These are phyloP conservation scores for Secale cereale DNA, from an alignment of 176 grass and related monocot species.

Conservation along the genomic window DNA sequence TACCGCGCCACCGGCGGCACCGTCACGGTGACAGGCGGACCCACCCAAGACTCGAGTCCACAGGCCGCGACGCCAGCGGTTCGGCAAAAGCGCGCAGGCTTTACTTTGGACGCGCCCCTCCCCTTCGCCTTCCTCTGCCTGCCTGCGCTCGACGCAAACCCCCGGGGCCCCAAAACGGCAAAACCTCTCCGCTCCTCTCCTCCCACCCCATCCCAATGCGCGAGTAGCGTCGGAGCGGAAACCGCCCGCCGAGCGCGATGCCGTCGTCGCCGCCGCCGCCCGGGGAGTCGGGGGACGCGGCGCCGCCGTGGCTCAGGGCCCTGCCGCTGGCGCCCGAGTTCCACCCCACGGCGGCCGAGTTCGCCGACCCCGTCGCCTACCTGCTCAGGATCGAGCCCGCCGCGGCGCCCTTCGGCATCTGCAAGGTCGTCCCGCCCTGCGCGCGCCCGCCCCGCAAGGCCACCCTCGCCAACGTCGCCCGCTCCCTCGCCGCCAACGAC, in stretches of 20 bases:
- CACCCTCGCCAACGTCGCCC: constrained; percentile 69
- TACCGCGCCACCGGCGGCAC: not conserved
- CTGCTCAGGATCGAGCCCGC: constrained; percentile 73
- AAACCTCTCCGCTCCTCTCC: constrained; percentile 7
- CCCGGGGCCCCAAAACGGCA: not conserved
- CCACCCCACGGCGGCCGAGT: constrained; percentile 71
- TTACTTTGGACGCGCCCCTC: not conserved
- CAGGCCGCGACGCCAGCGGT: constrained; percentile 1
- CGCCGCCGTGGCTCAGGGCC: constrained; percentile 67
- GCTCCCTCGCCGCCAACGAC: constrained; percentile 63
- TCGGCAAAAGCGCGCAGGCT: not conserved
- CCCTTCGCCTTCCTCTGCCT: not conserved
- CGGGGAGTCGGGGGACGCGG: constrained; percentile 6
- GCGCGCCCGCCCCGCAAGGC: constrained; percentile 58
- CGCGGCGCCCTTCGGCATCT: constrained; percentile 71
- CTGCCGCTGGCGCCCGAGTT: constrained; percentile 88
- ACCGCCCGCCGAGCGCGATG: not conserved
- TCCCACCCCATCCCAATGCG: constrained; percentile 21
- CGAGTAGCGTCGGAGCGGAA: not conserved
- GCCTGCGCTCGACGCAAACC: not conserved
- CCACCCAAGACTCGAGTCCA: not conserved
- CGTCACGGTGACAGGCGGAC: not conserved
- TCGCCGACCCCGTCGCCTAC: constrained; percentile 85
- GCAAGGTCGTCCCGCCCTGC: constrained; percentile 83
- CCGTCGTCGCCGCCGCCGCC: not conserved